Evolutionary conservation across 371 early-diverging fungal species (phyloP), one percentile per base, ranked within the genome.

Genomic region (Mortierella sp.): DNA sequence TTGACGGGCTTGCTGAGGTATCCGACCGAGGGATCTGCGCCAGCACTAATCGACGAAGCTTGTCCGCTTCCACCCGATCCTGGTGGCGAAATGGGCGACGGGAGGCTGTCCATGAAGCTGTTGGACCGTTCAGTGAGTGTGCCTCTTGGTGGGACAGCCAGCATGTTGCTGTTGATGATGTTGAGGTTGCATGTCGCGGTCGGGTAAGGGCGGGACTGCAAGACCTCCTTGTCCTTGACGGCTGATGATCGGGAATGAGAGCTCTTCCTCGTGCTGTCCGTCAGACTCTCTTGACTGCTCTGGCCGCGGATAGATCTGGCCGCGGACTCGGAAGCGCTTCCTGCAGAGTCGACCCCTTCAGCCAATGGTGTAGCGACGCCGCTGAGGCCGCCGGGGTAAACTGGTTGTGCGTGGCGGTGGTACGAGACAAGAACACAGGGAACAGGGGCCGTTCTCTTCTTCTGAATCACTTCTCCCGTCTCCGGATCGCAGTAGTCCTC

Each of bases 341-440:
- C 44, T 73, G 47, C 29, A 52, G 64, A 34, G 75, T 63, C 81
- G n/a, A 75, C 84, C 2, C 31, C 67, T 29, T 74, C 73, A 8
- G 64, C 71, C 55, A 65, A 63, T 0, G 86, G 74, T 11, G 77
- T 76, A 39, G 81, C 64, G 10, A 70, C 79, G 31, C 77, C 39
- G 40, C 79, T 76, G 39, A 63, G 66, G 50, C 40, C 69, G 37
- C n/a, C 39, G n/a, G 65, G 52, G 37, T 50, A 48, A 13, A 50
- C 8, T 10, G 63, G 50, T 43, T 29, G 66, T 29, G 50, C 34
- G 26, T 73, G 74, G 39, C 83, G 83, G 70, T 78, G 83, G 34
- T 79, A 83, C 4, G 83, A 83, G n/a, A 78, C 73, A 37, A 83
- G 47, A 1, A 83, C 83, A 55, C 83, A 83, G 0, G 83, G 83